A percentile compares a stretch with the other conserved stretches of the same genome.
Conservation (phyloP, 345 rosid species). For the Tarenaya hassleriana region DNA sequence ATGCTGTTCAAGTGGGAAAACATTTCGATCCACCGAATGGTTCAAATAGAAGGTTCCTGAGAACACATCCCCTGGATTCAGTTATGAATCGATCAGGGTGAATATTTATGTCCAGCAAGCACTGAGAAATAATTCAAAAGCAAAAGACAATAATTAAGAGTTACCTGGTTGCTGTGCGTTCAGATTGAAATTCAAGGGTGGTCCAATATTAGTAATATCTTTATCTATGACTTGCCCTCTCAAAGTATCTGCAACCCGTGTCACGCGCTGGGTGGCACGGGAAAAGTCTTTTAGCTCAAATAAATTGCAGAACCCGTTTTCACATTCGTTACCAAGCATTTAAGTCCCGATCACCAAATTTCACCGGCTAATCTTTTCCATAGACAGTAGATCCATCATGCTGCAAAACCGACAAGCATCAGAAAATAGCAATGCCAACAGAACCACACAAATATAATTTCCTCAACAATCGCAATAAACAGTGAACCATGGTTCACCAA, state of each 20-base stretch:
- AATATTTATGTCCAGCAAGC: background rate
- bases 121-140: background rate
- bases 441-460: background rate
- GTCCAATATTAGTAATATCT: too few relatives aligned
- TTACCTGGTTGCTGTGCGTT: constrained; percentile 35
- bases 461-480: background rate
- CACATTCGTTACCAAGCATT: constrained; percentile 48
- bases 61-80: constrained; percentile 28
- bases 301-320: constrained; percentile 35
- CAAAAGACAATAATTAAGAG: background rate
- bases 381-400: constrained; percentile 27
- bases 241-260: too few relatives aligned
- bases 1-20: constrained; percentile 27
- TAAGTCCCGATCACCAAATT: constrained; percentile 21
- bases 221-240: too few relatives aligned
- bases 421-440: constrained; percentile 7
- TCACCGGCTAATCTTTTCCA: constrained; percentile 28
- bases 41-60: constrained; percentile 22
- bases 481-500: too few relatives aligned
- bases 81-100: constrained; percentile 18
- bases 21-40: constrained; percentile 23
- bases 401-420: constrained; percentile 18
- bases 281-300: too few relatives aligned
- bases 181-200: constrained; percentile 24
- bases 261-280: too few relatives aligned